Evolutionary conservation across 768 basidiomycete species (phyloP).

Genomic region (Chlorophyllum brunneum): DNA sequence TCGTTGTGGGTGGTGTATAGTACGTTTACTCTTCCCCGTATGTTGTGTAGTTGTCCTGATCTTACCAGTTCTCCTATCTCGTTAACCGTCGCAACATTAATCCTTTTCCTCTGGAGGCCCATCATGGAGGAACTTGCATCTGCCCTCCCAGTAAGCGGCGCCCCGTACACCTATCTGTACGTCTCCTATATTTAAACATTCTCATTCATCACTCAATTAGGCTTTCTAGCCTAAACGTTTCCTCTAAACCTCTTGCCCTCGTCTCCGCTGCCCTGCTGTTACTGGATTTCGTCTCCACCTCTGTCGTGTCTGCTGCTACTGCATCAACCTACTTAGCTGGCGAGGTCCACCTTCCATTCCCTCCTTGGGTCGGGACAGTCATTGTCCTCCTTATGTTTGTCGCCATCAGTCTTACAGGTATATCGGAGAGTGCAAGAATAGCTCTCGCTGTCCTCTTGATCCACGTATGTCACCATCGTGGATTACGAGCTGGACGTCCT

Average conservation of each 20-base stretch:
- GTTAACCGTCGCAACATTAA: conserved; percentile 55
- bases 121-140: conserved; percentile 71
- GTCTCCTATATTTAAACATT: conserved; percentile 17
- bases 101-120: conserved; percentile 69
- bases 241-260: conserved; percentile 58
- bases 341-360: conserved; percentile 58
- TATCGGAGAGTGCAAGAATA: conserved; percentile 60
- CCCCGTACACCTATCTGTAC: conserved; percentile 68
- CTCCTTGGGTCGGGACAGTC: conserved; percentile 45
- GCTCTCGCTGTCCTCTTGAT: conserved; percentile 54
- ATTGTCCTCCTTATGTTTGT: conserved; percentile 55
- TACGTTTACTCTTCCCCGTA: conserved; percentile 26
- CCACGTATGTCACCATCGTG: conserved; percentile 42
- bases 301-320: conserved; percentile 71
- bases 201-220: background rate
- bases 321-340: conserved; percentile 64
- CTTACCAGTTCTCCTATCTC: conserved; percentile 60
- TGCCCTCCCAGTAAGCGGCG: conserved; percentile 65
- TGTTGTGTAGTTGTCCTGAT: background rate
- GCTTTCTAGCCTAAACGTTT: conserved; percentile 51
- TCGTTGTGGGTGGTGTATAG: conserved; percentile 61
- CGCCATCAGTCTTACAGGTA: conserved; percentile 49
- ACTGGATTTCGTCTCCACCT: conserved; percentile 68
- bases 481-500: conserved; percentile 5
- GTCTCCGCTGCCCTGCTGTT: conserved; percentile 63